phyloP scores from a whole-genome alignment of 345 rosid genomes.

The Salix purpurea region DNA sequence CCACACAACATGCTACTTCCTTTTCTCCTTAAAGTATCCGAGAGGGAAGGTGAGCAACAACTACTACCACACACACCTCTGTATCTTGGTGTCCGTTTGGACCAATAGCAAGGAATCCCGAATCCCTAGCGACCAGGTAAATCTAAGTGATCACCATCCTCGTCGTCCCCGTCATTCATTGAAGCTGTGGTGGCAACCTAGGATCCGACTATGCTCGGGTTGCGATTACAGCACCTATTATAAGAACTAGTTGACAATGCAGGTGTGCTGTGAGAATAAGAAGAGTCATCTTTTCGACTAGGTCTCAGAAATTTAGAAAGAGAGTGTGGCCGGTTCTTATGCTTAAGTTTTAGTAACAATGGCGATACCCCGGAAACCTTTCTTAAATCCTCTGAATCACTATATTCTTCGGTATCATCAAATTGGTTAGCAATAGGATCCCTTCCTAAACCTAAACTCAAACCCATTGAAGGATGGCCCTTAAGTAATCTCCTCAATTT shows the following conservation, averaged over 20 bases:
- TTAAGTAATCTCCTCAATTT: slow-evolving; percentile 34
- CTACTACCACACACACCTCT: slow-evolving; percentile 68
- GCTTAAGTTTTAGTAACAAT: slow-evolving; percentile 55
- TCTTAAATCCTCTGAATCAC: slow-evolving; percentile 55
- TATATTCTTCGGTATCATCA: slow-evolving; percentile 63
- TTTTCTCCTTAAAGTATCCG: slow-evolving; percentile 78
- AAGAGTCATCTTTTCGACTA: slow-evolving; percentile 60
- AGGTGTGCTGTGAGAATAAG: slow-evolving; percentile 79
- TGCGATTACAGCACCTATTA: slow-evolving; percentile 47
- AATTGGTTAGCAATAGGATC: slow-evolving; percentile 50
- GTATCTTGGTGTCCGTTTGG: slow-evolving; percentile 70
- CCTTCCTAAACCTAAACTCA: slow-evolving; percentile 45
- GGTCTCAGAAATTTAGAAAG: slow-evolving; percentile 50
- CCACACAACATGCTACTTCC: slow-evolving; percentile 86
- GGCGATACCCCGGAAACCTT: slow-evolving; percentile 59
- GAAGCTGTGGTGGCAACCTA: slow-evolving; percentile 91
- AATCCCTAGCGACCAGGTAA: slow-evolving; percentile 84
- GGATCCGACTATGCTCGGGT: slow-evolving; percentile 72
- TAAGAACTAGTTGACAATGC: slow-evolving; percentile 83
- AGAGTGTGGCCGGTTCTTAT: slow-evolving; percentile 58
- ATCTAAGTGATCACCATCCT: slow-evolving; percentile 69
- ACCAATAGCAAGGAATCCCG: slow-evolving; percentile 95
- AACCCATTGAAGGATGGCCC: slow-evolving; percentile 35
- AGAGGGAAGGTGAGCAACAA: slow-evolving; percentile 87
- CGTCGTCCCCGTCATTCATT: slow-evolving; percentile 70